Evolutionary conservation across 257 asterid species (phyloP).

Genomic region (Leonotis leonurus): DNA sequence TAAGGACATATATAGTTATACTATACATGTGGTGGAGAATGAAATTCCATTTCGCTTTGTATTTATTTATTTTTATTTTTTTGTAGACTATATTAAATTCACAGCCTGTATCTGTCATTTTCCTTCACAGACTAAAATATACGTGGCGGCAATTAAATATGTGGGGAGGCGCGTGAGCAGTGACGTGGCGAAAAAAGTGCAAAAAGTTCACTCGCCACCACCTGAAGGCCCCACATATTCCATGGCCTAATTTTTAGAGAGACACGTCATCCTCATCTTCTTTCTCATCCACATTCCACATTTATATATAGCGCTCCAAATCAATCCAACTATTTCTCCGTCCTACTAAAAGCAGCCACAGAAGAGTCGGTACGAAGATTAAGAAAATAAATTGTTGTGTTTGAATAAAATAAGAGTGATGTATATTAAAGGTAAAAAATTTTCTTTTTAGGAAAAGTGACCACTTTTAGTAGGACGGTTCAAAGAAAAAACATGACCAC

Average conservation of each 20-base stretch:
- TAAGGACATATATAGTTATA: not conserved
- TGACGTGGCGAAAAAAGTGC: conserved; percentile 68
- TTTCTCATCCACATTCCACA: conserved; percentile 22
- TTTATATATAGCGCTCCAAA: too few species aligned
- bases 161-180: conserved; percentile 41
- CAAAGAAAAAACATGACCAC: too few species aligned
- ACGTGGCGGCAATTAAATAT: conserved; percentile 28
- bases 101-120: conserved; percentile 18
- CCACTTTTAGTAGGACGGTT: too few species aligned
- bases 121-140: conserved; percentile 9
- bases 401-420: too few species aligned
- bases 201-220: conserved; percentile 24
- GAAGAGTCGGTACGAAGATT: too few species aligned
- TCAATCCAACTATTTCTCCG: too few species aligned
- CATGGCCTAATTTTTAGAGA: too few species aligned
- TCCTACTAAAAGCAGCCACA: too few species aligned
- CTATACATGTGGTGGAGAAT: conserved; percentile 27
- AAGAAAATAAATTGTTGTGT: too few species aligned
- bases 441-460: too few species aligned
- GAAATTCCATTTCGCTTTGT: not conserved
- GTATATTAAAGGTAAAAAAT: too few species aligned
- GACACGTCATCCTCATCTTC: conserved; percentile 20
- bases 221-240: conserved; percentile 14
- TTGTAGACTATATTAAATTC: too few species aligned
- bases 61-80: not conserved